Evolutionary conservation across 2,329 filamentous ascomycete species (phyloP).

Genomic region (Colletotrichum sp.): DNA sequence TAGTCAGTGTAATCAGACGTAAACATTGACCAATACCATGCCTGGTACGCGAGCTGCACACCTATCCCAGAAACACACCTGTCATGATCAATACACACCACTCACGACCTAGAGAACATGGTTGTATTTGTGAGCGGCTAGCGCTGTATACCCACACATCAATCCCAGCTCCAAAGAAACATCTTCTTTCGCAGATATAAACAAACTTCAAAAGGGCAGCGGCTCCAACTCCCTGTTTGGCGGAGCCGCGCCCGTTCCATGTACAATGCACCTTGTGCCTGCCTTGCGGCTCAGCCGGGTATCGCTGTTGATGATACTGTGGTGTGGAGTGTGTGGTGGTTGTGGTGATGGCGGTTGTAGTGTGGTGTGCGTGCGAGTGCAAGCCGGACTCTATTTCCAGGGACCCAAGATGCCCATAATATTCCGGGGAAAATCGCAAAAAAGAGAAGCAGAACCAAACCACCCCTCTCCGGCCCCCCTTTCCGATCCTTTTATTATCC

Average conservation of each 20-base stretch:
- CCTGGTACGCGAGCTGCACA: background rate
- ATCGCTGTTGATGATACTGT: conserved; percentile 22
- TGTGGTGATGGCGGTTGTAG: background rate
- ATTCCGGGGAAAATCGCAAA: background rate
- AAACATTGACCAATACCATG: accelerated
- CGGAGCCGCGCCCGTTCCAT: background rate
- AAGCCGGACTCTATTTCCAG: conserved; percentile 18
- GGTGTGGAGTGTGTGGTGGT: background rate
- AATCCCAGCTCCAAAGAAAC: background rate
- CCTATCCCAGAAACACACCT: accelerated
- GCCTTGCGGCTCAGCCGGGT: conserved; percentile 10
- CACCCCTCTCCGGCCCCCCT: background rate
- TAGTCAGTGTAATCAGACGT: background rate
- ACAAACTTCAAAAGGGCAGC: background rate
- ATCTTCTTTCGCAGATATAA: background rate
- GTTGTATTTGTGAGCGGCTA: background rate
- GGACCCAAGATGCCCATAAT: conserved; percentile 3
- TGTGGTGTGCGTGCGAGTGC: background rate
- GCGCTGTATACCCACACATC: conserved; percentile 2
- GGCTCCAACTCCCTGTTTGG: background rate
- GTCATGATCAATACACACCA: background rate
- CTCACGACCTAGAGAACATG: background rate
- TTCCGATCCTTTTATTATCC: conserved; percentile 13
- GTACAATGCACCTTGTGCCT: conserved; percentile 13
- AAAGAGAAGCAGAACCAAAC: background rate